Conservation (phyloP, 129 eudicot species). For the Apium graveolens region DNA sequence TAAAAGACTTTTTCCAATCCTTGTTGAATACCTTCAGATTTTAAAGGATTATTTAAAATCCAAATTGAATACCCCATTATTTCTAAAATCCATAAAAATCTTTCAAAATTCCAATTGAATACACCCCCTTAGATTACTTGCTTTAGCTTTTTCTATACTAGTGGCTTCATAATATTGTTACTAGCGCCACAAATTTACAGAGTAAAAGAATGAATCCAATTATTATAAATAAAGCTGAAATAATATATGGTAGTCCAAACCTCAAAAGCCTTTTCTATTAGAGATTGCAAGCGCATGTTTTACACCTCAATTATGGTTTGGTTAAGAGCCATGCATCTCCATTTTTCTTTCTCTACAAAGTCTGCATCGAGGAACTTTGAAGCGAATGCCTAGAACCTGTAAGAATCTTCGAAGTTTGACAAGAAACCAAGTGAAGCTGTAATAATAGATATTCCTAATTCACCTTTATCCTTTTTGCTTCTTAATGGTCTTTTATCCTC, state of each 20-base stretch:
- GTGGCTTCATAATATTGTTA: background rate
- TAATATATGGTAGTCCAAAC: background rate
- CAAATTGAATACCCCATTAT: too few species aligned
- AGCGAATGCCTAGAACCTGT: conserved; percentile 63
- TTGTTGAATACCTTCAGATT: too few species aligned
- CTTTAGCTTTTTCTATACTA: too few species aligned
- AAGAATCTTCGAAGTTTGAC: conserved; percentile 69
- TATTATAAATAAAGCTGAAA: background rate
- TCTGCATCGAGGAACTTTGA: conserved; percentile 85
- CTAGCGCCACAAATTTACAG: background rate
- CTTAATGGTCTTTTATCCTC: background rate
- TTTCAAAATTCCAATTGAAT: too few species aligned
- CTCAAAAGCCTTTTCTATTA: background rate
- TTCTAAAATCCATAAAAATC: too few species aligned
- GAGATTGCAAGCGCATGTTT: conserved; percentile 5
- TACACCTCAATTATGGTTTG: conserved; percentile 67
- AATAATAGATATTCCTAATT: conserved; percentile 37
- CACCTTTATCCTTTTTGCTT: conserved; percentile 28
- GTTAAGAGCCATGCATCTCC: conserved; percentile 90
- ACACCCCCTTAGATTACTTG: too few species aligned
- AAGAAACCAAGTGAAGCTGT: conserved; percentile 58
- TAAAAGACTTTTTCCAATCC: too few species aligned
- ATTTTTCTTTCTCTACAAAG: conserved; percentile 86
- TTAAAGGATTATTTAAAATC: too few species aligned
- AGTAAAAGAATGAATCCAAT: background rate